phyloP scores from a whole-genome alignment of 306 rosid species.

The Vicia villosa region DNA sequence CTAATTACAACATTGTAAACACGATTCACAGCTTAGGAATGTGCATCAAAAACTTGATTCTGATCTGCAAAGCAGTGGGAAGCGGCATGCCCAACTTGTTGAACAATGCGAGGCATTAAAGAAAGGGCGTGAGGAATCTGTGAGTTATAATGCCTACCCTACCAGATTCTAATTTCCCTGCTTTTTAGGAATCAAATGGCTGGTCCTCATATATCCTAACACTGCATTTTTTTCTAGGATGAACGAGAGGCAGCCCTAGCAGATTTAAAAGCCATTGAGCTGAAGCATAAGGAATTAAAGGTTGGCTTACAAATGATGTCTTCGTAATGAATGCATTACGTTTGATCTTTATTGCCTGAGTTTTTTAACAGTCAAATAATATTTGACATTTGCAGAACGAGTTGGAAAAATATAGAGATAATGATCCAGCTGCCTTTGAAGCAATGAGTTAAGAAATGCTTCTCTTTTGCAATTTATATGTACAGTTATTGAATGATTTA shows the following conservation, averaged over 20 bases:
- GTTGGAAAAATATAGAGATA: slow-evolving; percentile 79
- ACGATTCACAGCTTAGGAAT: slow-evolving; percentile 69
- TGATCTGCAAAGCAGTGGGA: slow-evolving; percentile 66
- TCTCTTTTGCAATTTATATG: slow-evolving; percentile 24
- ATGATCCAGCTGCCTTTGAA: slow-evolving; percentile 92
- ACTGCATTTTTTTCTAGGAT: slow-evolving; percentile 48
- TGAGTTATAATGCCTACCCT: slow-evolving; percentile 48
- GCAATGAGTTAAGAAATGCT: slow-evolving; percentile 75
- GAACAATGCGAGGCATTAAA: slow-evolving; percentile 66
- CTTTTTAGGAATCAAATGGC: slow-evolving; percentile 9
- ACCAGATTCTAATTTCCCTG: slow-evolving; percentile 20
- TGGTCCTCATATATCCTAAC: slow-evolving; percentile 29
- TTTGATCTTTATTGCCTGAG: neutral
- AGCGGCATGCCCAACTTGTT: slow-evolving; percentile 62
- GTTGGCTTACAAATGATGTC: slow-evolving; percentile 43
- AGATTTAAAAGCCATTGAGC: slow-evolving; percentile 71
- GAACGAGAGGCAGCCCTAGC: slow-evolving; percentile 82
- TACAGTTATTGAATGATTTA: neutral
- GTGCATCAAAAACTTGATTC: slow-evolving; percentile 75
- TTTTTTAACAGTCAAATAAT: slow-evolving; percentile 30
- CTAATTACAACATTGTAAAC: slow-evolving; percentile 13
- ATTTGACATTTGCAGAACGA: slow-evolving; percentile 60
- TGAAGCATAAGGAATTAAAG: slow-evolving; percentile 70
- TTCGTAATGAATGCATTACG: slow-evolving; percentile 9
- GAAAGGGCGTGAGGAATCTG: slow-evolving; percentile 94